Percentiles rank a stretch among this genome's conserved stretches.
These are phyloP conservation scores for Pulveroboletus sp. DNA, from an alignment of 768 basidiomycete species.

Conservation along the genomic window DNA sequence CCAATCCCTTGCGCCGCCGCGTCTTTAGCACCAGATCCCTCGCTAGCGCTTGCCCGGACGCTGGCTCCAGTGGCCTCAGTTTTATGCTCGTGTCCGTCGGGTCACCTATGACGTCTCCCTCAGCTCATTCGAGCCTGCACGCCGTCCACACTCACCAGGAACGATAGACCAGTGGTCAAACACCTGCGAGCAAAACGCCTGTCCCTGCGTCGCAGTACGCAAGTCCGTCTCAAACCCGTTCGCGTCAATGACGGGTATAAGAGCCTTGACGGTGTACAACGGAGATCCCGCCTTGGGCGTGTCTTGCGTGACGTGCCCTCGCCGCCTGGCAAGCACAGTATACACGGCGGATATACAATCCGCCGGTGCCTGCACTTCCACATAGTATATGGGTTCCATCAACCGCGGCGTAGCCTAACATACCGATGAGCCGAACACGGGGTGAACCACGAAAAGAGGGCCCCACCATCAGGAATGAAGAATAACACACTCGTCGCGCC, in stretches of 20 bases:
- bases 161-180: slow-evolving; percentile 99
- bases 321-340: slow-evolving; percentile 94
- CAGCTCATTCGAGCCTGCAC: neutral
- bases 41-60: slow-evolving; percentile 92
- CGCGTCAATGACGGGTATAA: slow-evolving; percentile 97
- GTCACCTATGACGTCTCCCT: slow-evolving; percentile 57
- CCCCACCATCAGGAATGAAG: slow-evolving; percentile 94
- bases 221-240: slow-evolving; percentile 99
- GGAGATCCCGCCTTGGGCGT: slow-evolving; percentile 98
- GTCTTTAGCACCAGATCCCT: slow-evolving; percentile 96
- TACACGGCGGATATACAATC: slow-evolving; percentile 99
- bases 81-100: slow-evolving; percentile 97
- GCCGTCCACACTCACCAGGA: slow-evolving; percentile 60
- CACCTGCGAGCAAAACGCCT: slow-evolving; percentile 96
- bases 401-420: slow-evolving; percentile 87
- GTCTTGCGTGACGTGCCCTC: slow-evolving; percentile 99
- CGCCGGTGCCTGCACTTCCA: slow-evolving; percentile 98
- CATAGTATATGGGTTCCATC: slow-evolving; percentile 98
- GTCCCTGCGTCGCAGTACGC: slow-evolving; percentile 95
- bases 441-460: slow-evolving; percentile 8
- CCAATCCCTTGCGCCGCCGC: slow-evolving; percentile 90
- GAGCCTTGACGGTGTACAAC: slow-evolving; percentile 94
- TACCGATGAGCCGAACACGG: neutral
- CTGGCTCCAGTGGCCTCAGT: slow-evolving; percentile 93
- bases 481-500: slow-evolving; percentile 97